Conservation (phyloP, 352 stramenopile species). For the Phytophthora syringae region DNA sequence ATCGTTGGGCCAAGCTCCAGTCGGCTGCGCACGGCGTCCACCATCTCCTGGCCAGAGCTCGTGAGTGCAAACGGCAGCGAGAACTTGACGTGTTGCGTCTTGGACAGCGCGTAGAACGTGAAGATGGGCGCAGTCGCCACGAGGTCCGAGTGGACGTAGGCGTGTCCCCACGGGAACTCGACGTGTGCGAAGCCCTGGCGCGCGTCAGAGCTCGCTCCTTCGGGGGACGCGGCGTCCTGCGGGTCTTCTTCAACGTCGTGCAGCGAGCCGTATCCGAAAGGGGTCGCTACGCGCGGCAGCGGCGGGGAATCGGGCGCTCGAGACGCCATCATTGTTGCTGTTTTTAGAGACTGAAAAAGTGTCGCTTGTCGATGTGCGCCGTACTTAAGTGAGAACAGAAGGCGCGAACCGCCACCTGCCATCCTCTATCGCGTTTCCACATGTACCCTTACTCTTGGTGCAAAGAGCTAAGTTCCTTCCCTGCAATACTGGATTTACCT, state of each 20-base stretch:
- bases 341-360: slow-evolving; percentile 21
- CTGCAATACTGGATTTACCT: slow-evolving; percentile 9
- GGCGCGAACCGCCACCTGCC: slow-evolving; percentile 16
- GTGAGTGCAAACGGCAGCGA: slow-evolving; percentile 64
- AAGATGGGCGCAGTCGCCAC: slow-evolving; percentile 69
- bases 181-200: slow-evolving; percentile 64
- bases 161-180: slow-evolving; percentile 77
- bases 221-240: slow-evolving; percentile 12
- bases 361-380: slow-evolving; percentile 3
- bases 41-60: slow-evolving; percentile 55
- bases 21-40: slow-evolving; percentile 58
- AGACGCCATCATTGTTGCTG: slow-evolving; percentile 21
- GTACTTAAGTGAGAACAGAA: slow-evolving; percentile 27
- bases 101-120: slow-evolving; percentile 78
- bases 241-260: slow-evolving; percentile 31
- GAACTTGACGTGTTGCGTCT: slow-evolving; percentile 75
- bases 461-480: not conserved
- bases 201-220: slow-evolving; percentile 9
- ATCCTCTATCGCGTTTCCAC: slow-evolving; percentile 10
- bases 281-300: slow-evolving; percentile 59
- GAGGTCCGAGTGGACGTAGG: slow-evolving; percentile 67
- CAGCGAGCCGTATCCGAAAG: slow-evolving; percentile 73
- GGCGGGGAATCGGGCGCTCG: slow-evolving; percentile 8
- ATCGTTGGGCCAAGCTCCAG: slow-evolving; percentile 60
- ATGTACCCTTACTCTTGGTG: not conserved